Percentiles rank a stretch among this genome's conserved stretches.
These are phyloP conservation scores for Anethum foeniculum DNA, from an alignment of 140 eudicot species.

Conservation along the genomic window DNA sequence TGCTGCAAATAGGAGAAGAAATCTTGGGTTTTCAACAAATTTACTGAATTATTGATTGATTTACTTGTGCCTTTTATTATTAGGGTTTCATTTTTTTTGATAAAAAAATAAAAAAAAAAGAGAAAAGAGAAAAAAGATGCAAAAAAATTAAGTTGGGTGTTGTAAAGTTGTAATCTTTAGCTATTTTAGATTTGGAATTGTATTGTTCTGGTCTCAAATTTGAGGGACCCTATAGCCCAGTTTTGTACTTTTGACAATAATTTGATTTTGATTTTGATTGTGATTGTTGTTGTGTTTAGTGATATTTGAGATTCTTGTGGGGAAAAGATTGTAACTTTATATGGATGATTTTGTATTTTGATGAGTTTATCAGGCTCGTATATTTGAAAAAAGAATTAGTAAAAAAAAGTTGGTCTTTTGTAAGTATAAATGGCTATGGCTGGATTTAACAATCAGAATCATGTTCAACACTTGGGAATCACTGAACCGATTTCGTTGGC, in stretches of 20 bases:
- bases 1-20: constrained; percentile 17
- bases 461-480: constrained; percentile 54
- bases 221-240: constrained; percentile 18
- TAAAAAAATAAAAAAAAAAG: neutral
- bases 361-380: constrained; percentile 11
- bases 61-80: constrained; percentile 6
- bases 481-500: constrained; percentile 84
- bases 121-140: neutral
- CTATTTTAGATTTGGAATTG: constrained; percentile 10
- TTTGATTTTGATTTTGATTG: constrained; percentile 27
- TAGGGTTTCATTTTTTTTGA: constrained; percentile 27
- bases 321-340: constrained; percentile 15
- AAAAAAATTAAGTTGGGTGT: constrained; percentile 9
- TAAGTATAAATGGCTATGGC: constrained; percentile 40
- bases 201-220: constrained; percentile 19
- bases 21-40: constrained; percentile 13
- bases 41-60: constrained; percentile 14
- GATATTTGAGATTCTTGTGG: constrained; percentile 15
- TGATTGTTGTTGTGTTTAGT: constrained; percentile 17
- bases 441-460: constrained; percentile 43
- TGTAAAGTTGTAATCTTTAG: constrained; percentile 11
- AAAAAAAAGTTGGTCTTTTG: neutral
- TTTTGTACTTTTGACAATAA: constrained; percentile 23
- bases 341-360: constrained; percentile 19
- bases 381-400: constrained; percentile 10